Evolutionary conservation across 371 early-diverging fungal genomes (phyloP).

Genomic region (Entomophthora muscae): DNA sequence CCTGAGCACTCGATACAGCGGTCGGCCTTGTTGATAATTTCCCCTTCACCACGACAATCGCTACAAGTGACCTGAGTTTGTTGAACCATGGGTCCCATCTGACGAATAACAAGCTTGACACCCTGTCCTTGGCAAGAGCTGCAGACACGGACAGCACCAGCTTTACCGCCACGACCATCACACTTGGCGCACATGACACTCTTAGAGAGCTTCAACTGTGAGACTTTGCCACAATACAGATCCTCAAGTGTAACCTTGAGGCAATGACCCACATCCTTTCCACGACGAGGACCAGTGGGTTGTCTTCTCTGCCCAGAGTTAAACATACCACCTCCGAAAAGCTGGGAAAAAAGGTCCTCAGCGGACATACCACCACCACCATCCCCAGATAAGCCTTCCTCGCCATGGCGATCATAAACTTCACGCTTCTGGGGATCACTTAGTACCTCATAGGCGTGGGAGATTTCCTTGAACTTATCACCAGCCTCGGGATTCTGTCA

Average conservation of each 20-base stretch:
- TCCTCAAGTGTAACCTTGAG: conserved; percentile 72
- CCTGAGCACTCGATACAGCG: conserved; percentile 76
- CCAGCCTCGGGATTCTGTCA: conserved; percentile 51
- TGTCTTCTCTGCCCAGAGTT: conserved; percentile 28
- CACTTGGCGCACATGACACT: conserved; percentile 57
- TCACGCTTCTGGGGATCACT: conserved; percentile 74
- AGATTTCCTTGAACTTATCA: conserved; percentile 78
- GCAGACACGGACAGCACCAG: conserved; percentile 55
- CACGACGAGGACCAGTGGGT: conserved; percentile 53
- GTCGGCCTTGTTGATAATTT: conserved; percentile 60
- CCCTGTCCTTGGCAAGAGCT: conserved; percentile 78
- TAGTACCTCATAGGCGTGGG: conserved; percentile 88
- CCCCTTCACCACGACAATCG: conserved; percentile 52
- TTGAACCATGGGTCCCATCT: conserved; percentile 94
- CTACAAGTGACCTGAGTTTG: conserved; percentile 77
- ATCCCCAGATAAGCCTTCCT: conserved; percentile 52
- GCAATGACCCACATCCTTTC: conserved; percentile 55
- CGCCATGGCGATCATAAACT: conserved; percentile 74
- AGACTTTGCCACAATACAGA: conserved; percentile 70
- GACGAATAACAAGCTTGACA: conserved; percentile 66
- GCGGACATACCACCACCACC: conserved; percentile 39
- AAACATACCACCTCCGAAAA: conserved; percentile 52
- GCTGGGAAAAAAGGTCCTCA: conserved; percentile 66
- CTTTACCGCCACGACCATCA: conserved; percentile 61
- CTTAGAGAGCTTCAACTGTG: conserved; percentile 61